Evolutionary conservation across 495 filamentous ascomycete species (phyloP).

Genomic region (Tuber brumale): DNA sequence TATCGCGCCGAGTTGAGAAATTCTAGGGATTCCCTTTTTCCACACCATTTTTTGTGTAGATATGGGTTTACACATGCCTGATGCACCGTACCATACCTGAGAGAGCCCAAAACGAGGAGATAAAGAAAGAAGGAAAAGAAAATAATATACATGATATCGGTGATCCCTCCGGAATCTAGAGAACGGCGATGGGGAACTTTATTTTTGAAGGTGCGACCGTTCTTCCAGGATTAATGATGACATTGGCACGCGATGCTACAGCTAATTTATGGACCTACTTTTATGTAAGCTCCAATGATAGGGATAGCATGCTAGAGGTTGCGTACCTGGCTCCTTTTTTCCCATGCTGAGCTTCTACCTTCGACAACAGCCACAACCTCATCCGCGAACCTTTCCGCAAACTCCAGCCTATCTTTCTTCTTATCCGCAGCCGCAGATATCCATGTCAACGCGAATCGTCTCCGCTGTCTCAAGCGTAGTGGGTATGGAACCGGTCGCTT

Average conservation of each 20-base stretch:
- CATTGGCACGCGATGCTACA: not conserved
- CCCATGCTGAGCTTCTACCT: conserved; percentile 77
- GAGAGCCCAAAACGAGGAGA: not conserved
- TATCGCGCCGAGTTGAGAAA: not conserved
- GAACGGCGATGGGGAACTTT: not conserved
- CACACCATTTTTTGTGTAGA: not conserved
- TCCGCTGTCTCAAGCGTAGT: conserved; percentile 63
- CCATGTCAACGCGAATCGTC: conserved; percentile 74
- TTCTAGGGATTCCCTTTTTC: not conserved
- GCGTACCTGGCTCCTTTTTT: conserved; percentile 63
- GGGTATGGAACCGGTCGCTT: conserved; percentile 78
- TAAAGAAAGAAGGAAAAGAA: not conserved
- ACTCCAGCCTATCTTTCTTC: conserved; percentile 55
- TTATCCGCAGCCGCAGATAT: conserved; percentile 74
- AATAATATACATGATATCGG: not conserved
- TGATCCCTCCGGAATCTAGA: not conserved
- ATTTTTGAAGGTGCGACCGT: not conserved
- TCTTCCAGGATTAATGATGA: not conserved
- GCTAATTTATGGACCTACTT: not conserved
- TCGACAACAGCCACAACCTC: conserved; percentile 85
- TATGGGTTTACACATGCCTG: not conserved
- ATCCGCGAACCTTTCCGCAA: conserved; percentile 74
- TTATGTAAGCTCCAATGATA: not conserved
- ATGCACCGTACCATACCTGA: not conserved
- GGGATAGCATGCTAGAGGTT: conserved; percentile 32